phyloP scores from a whole-genome alignment of 2,329 filamentous ascomycete species.

The Canariomyces notabilis region DNA sequence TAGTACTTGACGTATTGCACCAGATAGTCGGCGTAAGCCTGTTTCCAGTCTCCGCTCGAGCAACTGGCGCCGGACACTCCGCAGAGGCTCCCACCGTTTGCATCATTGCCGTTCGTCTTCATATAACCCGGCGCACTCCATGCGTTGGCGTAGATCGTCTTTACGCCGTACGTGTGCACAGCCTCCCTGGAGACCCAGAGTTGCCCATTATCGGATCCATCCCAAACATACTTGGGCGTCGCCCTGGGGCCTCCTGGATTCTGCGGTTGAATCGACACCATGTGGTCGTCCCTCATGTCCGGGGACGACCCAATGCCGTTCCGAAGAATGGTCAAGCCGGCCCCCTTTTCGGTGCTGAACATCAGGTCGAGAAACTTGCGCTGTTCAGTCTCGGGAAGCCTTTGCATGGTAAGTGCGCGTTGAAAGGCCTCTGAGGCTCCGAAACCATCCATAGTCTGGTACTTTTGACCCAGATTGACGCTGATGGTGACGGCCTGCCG shows the following conservation, averaged over 20 bases:
- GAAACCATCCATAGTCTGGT: slow-evolving; percentile 39
- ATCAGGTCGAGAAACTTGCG: slow-evolving; percentile 33
- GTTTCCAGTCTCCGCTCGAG: slow-evolving; percentile 32
- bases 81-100: slow-evolving; percentile 28
- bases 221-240: slow-evolving; percentile 30
- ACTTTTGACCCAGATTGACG: slow-evolving; percentile 22
- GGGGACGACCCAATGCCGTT: slow-evolving; percentile 38
- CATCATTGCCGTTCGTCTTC: slow-evolving; percentile 31
- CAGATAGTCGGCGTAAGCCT: slow-evolving; percentile 35
- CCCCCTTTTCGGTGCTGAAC: slow-evolving; percentile 33
- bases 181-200: slow-evolving; percentile 40
- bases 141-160: slow-evolving; percentile 38
- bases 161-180: slow-evolving; percentile 36
- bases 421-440: slow-evolving; percentile 39
- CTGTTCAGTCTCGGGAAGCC: slow-evolving; percentile 31
- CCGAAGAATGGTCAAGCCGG: slow-evolving; percentile 36
- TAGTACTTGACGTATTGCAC: slow-evolving; percentile 35
- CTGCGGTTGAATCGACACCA: slow-evolving; percentile 32
- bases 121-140: slow-evolving; percentile 32
- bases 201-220: slow-evolving; percentile 34
- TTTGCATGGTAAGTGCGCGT: slow-evolving; percentile 31
- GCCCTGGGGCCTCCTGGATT: slow-evolving; percentile 29
- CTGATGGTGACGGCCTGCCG: slow-evolving; percentile 10
- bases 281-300: slow-evolving; percentile 32
- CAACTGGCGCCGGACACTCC: slow-evolving; percentile 29